These are phyloP conservation scores for Colletotrichum somersetense DNA, from an alignment of 2,329 filamentous ascomycete species.

Conservation along the genomic window DNA sequence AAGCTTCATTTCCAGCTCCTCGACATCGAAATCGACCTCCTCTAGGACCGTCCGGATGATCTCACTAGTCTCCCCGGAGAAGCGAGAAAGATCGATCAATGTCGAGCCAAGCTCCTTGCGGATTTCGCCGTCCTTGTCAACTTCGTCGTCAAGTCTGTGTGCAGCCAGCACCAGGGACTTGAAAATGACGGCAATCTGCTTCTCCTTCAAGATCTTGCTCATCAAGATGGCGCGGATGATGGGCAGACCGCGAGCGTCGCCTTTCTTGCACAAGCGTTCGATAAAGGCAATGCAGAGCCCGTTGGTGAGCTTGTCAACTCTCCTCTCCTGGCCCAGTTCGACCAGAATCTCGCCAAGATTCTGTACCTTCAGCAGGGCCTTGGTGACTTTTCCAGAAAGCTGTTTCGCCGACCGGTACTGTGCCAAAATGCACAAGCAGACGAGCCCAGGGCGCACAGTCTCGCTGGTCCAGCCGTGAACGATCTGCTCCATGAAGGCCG, in stretches of 20 bases:
- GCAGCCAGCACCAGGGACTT: conserved; percentile 73
- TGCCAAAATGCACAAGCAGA: conserved; percentile 84
- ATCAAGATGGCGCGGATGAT: conserved; percentile 73
- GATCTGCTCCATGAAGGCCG: conserved; percentile 90
- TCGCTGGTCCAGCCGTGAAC: conserved; percentile 81
- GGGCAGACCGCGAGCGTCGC: conserved; percentile 67
- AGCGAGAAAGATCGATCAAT: conserved; percentile 75
- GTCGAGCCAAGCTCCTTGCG: conserved; percentile 75
- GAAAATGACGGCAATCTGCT: conserved; percentile 74
- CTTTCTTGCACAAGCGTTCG: conserved; percentile 71
- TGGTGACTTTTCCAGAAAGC: conserved; percentile 78
- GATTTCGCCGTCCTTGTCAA: conserved; percentile 66
- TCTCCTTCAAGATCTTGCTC: conserved; percentile 70
- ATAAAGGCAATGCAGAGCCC: conserved; percentile 77
- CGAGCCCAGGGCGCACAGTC: conserved; percentile 79
- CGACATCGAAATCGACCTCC: conserved; percentile 77
- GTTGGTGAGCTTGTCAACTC: conserved; percentile 78
- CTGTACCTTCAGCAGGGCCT: conserved; percentile 73
- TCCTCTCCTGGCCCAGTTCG: conserved; percentile 73
- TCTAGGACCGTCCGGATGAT: conserved; percentile 77
- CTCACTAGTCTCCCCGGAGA: conserved; percentile 68
- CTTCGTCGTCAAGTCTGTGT: conserved; percentile 67
- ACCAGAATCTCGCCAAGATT: conserved; percentile 71
- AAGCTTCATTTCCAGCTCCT: conserved; percentile 80
- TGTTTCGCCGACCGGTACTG: conserved; percentile 80